Evolutionary conservation across 352 stramenopile genomes (phyloP), one percentile per base, ranked within the genome.

Genomic region (Phytopythium delawarense): DNA sequence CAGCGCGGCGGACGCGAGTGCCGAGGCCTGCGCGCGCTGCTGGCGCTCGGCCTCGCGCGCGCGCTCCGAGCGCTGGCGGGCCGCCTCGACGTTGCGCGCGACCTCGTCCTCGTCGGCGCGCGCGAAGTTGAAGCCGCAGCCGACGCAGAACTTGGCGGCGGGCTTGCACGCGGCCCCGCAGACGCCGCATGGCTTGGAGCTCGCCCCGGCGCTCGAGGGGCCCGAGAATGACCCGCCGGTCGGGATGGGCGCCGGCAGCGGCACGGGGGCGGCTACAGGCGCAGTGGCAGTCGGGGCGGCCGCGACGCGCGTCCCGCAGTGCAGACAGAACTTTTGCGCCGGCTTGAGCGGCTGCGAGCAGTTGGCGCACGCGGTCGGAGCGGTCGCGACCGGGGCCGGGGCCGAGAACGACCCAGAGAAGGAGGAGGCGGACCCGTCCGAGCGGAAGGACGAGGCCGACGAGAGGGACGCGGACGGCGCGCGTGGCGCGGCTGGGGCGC

Each of bases 71-170:
- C 82, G 81, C 42, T 78, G 71, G 39, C 76, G 82, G 25, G 79
- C 82, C 16, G 76, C 71, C 51, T 82, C 85, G 30, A 94, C 54
- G 65, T 94, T 94, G 39, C 75, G 81, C 23, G 78, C 78, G 46
- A 94, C 81, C 70, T 94, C 76, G 30, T 91, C 79, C 48, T 94
- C 83, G 20, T 92, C 85, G 53, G 81, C 79, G 54, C 82, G 72
- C 16, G 79, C 74, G 63, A 92, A 94, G 61, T 89, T 92, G 59
- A 89, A 89, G 45, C 85, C 85, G 42, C 85, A 94, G 30, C 74
- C 72, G 51, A 92, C 75, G 69, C 85, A 94, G 61, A 94, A 94
- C 61, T 94, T 94, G 50, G 83, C 81, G 7, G 72, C 67, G 32
- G 67, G 71, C 67, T 94, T 94, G 80, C 85, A 94, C 54, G 84